These are phyloP conservation scores for Arthrobotrys iridis DNA, from an alignment of 2,329 filamentous ascomycete species.

Conservation along the genomic window DNA sequence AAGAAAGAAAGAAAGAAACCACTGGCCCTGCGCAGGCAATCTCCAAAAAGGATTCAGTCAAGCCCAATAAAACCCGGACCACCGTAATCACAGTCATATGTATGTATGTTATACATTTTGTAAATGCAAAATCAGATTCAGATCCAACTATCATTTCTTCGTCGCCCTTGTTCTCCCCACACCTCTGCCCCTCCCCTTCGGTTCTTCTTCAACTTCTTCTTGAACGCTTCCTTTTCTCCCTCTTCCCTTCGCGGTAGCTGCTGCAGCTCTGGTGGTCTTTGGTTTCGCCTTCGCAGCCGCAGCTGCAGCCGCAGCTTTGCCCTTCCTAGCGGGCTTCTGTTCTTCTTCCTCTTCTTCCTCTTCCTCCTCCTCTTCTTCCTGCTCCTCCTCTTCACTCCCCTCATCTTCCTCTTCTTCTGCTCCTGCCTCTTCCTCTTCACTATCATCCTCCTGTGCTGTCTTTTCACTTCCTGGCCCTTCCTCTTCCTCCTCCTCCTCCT, in stretches of 20 bases:
- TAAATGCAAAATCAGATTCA: not conserved
- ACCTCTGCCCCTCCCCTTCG: conserved; percentile 31
- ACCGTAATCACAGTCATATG: not conserved
- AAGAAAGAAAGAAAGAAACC: no score
- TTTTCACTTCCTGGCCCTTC: conserved; percentile 13
- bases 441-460: conserved; percentile 19
- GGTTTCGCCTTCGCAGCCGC: conserved; percentile 23
- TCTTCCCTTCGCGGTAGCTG: conserved; percentile 21
- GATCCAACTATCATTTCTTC: not conserved
- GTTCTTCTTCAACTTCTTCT: conserved; percentile 34
- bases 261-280: conserved; percentile 43
- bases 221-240: conserved; percentile 38
- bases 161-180: conserved; percentile 31
- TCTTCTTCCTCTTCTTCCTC: conserved; percentile 22
- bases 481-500: conserved; percentile 6
- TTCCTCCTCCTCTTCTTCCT: conserved; percentile 5
- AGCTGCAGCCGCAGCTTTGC: conserved; percentile 6
- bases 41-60: not conserved
- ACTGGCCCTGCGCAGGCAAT: not conserved
- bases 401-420: not conserved
- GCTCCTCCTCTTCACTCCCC: conserved; percentile 17
- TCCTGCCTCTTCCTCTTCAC: conserved; percentile 1
- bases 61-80: not conserved
- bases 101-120: not conserved
- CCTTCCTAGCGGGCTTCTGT: conserved; percentile 9